Evolutionary conservation across 2,329 filamentous ascomycete species (phyloP).

Genomic region (Ophioceras dolichostomum): DNA sequence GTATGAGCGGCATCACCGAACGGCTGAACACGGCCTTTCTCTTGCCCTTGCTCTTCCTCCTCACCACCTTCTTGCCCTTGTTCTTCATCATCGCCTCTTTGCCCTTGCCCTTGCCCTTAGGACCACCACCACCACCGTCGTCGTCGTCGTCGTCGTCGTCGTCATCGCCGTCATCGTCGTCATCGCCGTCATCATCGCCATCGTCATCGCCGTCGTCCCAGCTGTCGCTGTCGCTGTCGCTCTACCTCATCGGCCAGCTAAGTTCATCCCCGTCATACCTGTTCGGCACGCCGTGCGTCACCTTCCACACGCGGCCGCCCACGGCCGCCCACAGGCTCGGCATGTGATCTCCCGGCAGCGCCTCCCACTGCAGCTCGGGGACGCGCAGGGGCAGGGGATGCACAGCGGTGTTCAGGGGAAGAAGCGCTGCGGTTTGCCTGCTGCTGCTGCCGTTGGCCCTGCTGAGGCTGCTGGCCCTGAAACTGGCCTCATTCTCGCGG

Average conservation of each 20-base stretch:
- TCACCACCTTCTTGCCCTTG: no score
- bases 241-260: no score
- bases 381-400: background rate
- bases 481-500: background rate
- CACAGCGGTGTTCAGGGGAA: background rate
- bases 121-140: no score
- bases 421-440: background rate
- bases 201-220: no score
- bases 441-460: no score
- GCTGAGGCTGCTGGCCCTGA: constrained; percentile 4
- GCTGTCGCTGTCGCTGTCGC: no score
- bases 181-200: background rate
- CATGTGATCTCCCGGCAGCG: constrained; percentile 27
- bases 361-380: constrained; percentile 13
- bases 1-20: no score
- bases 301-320: constrained; percentile 25
- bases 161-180: no score
- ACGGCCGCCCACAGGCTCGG: constrained; percentile 35
- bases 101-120: background rate
- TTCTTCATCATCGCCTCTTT: background rate
- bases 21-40: no score
- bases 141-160: no score
- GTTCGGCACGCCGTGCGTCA: constrained; percentile 24
- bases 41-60: no score
- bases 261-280: background rate